Base-by-base conservation (phyloP, 2,329 filamentous ascomycete species). In the Calonectria pseudoturangicola region DNA sequence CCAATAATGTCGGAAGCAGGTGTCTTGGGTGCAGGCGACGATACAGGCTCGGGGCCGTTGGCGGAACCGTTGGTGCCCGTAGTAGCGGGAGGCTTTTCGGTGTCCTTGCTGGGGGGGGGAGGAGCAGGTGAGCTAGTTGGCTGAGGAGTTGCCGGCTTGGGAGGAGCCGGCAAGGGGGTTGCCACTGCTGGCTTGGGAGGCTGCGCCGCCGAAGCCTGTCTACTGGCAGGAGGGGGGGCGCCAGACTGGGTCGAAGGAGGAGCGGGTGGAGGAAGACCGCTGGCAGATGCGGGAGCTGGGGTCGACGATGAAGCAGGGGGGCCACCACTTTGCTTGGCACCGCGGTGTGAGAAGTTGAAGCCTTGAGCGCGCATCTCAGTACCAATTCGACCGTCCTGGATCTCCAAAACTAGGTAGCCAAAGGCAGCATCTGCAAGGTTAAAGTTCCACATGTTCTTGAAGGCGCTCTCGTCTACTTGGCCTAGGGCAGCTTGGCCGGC, bases 361-460 rank as follows among this genome's bases (percentile, higher is more conserved):
- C 97, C 97, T 82, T 99, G 97, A 27, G 97, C 97, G 75, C 95
- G 93, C 97, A 99, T 99, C 86, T 99, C 97, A 0, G 97, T 99
- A 58, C 96, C 97, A 79, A 99, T 98, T 51, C 97, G 93, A 65
- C 97, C 97, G 81, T 95, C 94, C 82, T 99, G 97, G 73, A 99
- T 93, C 83, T 99, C 97, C 71, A 99, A 87, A 18, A 98, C 95
- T 65, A 99, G 89, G 89, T 95, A 99, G 73, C 97, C 97, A 83
- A 98, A 99, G 25, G 97, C 96, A 68, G 97, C 97, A 87, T 99
- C 97, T 36, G 97, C 97, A 77, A 99, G 86, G 84, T 98, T 98
- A 87, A 99, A 99, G 85, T 99, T 99, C 97, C 97, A 99, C 97
- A 98, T 98, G 84, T 99, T 99, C 89, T 99, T 99, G 90, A 99